A percentile compares a stretch with the other conserved stretches of the same genome.
Evolutionary conservation across 1,284 basidiomycete species (phyloP).

Genomic region (Moesziomyces sp.): DNA sequence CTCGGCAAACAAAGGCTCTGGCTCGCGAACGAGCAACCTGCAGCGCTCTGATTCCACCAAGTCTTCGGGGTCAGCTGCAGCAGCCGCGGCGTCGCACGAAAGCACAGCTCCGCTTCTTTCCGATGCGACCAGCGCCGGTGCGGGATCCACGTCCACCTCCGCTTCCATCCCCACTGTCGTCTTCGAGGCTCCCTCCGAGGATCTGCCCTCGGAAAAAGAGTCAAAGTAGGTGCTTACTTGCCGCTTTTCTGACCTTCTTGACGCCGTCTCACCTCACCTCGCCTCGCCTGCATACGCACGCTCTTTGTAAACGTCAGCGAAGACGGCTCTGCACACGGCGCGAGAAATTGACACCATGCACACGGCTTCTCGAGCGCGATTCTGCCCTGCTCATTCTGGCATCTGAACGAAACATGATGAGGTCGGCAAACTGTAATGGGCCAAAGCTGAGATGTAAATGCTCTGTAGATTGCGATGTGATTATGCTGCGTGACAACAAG

Average conservation of each 20-base stretch:
- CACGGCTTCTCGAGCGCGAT: not conserved
- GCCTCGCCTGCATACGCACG: not conserved
- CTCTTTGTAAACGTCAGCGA: not conserved
- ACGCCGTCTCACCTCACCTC: not conserved
- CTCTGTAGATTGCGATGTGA: not conserved
- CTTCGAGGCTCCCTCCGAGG: slow-evolving; percentile 45
- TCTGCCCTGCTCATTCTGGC: too few relatives aligned
- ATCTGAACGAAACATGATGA: too few relatives aligned
- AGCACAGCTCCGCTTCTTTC: slow-evolving; percentile 4
- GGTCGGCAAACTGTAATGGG: too few relatives aligned
- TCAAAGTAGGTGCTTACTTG: slow-evolving; percentile 5
- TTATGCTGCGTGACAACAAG: not conserved
- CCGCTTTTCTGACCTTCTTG: not conserved
- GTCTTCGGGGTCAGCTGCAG: slow-evolving; percentile 18
- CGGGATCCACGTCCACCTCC: slow-evolving; percentile 10
- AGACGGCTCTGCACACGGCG: not conserved
- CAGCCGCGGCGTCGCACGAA: slow-evolving; percentile 1
- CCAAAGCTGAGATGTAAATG: not conserved
- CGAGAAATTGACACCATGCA: not conserved
- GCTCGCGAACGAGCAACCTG: slow-evolving; percentile 18
- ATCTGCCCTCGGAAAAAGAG: slow-evolving; percentile 17
- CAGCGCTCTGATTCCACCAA: slow-evolving; percentile 31
- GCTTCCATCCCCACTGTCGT: slow-evolving; percentile 37
- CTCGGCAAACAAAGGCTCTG: slow-evolving; percentile 69
- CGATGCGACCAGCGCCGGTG: slow-evolving; percentile 2